These are phyloP conservation scores for Pichia sp. DNA, from an alignment of 1,139 yeast genomes.

Conservation along the genomic window DNA sequence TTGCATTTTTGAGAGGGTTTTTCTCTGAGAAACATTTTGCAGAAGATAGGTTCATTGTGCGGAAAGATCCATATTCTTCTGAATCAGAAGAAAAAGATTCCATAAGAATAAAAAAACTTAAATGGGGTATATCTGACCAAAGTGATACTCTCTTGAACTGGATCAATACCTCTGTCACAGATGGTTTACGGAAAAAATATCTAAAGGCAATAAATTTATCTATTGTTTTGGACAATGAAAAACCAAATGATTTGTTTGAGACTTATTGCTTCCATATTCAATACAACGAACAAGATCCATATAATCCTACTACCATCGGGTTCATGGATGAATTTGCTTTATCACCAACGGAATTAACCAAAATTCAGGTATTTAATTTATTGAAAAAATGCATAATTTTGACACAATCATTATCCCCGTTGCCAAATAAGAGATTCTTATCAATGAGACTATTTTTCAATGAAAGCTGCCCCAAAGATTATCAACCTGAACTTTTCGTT, in stretches of 20 bases:
- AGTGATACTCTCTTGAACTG: constrained; percentile 41
- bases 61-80: not conserved
- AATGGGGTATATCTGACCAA: constrained; percentile 34
- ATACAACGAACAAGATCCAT: constrained; percentile 22
- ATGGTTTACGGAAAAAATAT: constrained; percentile 33
- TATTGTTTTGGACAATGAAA: constrained; percentile 32
- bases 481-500: constrained; percentile 40
- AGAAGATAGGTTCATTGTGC: constrained; percentile 32
- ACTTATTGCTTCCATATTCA: constrained; percentile 40
- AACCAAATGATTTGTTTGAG: constrained; percentile 35
- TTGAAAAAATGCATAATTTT: constrained; percentile 41
- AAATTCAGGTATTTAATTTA: constrained; percentile 35
- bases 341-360: constrained; percentile 23
- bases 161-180: constrained; percentile 42
- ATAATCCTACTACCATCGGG: constrained; percentile 11
- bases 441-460: constrained; percentile 41
- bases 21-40: constrained; percentile 41
- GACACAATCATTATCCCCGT: constrained; percentile 43
- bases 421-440: constrained; percentile 37
- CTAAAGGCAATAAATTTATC: constrained; percentile 39
- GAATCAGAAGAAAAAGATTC: constrained; percentile 11
- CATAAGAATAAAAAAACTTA: constrained; percentile 37
- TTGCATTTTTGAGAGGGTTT: constrained; percentile 42
- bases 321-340: constrained; percentile 21
- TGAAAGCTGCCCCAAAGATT: constrained; percentile 35